phyloP scores from a whole-genome alignment of 495 filamentous ascomycete genomes.

The Lentithecium fluviatile region DNA sequence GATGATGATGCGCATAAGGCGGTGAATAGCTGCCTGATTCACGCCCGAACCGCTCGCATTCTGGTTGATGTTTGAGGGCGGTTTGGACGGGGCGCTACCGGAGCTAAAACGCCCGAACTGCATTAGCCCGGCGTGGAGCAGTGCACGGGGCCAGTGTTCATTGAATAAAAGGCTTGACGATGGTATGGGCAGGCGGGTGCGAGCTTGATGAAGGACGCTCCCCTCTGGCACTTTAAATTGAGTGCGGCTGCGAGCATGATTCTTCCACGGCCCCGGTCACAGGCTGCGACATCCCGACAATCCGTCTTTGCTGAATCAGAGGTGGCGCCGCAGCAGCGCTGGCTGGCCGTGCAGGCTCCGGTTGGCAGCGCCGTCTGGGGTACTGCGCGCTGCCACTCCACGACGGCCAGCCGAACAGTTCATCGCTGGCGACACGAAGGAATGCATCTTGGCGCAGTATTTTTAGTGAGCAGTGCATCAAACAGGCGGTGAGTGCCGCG shows the following conservation, averaged over 20 bases:
- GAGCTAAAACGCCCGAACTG: slow-evolving; percentile 34
- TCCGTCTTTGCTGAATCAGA: slow-evolving; percentile 27
- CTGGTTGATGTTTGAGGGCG: slow-evolving; percentile 31
- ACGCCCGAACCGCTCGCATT: slow-evolving; percentile 30
- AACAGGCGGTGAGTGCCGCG: slow-evolving; percentile 37
- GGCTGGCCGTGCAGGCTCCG: slow-evolving; percentile 21
- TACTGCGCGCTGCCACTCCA: background rate
- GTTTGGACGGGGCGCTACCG: slow-evolving; percentile 35
- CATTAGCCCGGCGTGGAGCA: slow-evolving; percentile 32
- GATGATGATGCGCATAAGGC: slow-evolving; percentile 36
- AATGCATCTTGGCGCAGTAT: slow-evolving; percentile 33
- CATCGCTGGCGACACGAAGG: slow-evolving; percentile 30
- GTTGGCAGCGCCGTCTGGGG: slow-evolving; percentile 32
- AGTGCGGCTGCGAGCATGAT: slow-evolving; percentile 23
- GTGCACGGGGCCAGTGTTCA: slow-evolving; percentile 33
- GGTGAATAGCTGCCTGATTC: slow-evolving; percentile 38
- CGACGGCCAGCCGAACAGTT: slow-evolving; percentile 33
- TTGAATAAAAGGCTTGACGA: slow-evolving; percentile 11
- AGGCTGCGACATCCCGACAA: slow-evolving; percentile 29
- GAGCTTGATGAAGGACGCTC: slow-evolving; percentile 8
- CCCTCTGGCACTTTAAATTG: slow-evolving; percentile 16
- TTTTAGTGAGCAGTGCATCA: slow-evolving; percentile 32
- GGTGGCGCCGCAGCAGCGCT: slow-evolving; percentile 26
- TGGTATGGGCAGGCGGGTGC: slow-evolving; percentile 11
- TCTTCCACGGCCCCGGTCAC: slow-evolving; percentile 36